A percentile compares a stretch with the other conserved stretches of the same genome.
Conservation (phyloP, 2,329 filamentous ascomycete species). For the Claviceps paspali region DNA sequence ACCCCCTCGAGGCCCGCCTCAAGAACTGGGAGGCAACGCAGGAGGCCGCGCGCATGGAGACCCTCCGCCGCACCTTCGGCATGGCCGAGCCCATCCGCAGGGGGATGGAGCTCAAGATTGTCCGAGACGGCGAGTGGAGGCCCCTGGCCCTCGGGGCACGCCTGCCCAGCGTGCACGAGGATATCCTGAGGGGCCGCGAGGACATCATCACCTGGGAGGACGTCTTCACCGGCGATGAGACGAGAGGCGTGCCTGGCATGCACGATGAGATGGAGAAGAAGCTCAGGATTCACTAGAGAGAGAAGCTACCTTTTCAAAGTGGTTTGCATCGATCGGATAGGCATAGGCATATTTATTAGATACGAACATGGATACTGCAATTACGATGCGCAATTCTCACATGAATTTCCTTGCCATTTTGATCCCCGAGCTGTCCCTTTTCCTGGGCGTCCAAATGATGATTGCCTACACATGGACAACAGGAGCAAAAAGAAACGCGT, state of each 20-base stretch:
- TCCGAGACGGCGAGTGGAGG: constrained; percentile 63
- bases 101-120: constrained; percentile 90
- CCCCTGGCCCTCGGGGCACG: constrained; percentile 45
- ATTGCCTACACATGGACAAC: too few relatives aligned
- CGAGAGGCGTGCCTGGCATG: constrained; percentile 53
- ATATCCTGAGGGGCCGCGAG: constrained; percentile 73
- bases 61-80: constrained; percentile 73
- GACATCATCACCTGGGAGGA: constrained; percentile 80
- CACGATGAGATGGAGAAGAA: constrained; percentile 91
- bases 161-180: constrained; percentile 62
- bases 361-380: too few relatives aligned
- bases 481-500: too few relatives aligned
- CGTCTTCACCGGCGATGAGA: constrained; percentile 69
- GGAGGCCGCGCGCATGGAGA: constrained; percentile 74
- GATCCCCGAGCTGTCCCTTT: too few relatives aligned
- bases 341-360: too few relatives aligned
- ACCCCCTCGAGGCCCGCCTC: constrained; percentile 86
- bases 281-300: constrained; percentile 50
- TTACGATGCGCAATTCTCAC: too few relatives aligned
- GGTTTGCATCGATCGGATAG: too few relatives aligned
- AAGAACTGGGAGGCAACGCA: constrained; percentile 83
- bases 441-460: too few relatives aligned
- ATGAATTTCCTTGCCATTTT: too few relatives aligned
- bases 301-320: background rate
- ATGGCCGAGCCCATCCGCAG: constrained; percentile 84